Conservation (phyloP, 2,329 filamentous ascomycete genomes). For the Ciborinia camelliae region DNA sequence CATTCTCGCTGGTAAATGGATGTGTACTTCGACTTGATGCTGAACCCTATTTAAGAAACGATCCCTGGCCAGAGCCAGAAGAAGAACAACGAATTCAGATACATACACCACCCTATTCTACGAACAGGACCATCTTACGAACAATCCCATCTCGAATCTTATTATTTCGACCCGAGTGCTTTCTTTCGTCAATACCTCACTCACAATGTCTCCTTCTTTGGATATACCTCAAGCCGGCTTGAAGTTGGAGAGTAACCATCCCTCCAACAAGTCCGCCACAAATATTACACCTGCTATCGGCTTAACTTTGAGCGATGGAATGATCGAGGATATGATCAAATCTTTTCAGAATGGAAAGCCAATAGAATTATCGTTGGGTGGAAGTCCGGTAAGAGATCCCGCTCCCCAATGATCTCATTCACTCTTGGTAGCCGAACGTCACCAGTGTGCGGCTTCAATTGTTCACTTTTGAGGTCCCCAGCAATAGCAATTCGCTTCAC, state of each 20-base stretch:
- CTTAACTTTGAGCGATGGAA: constrained; percentile 53
- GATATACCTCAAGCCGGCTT: constrained; percentile 18
- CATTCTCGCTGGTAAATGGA: constrained; percentile 1
- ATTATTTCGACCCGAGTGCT: background rate
- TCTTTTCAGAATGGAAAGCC: constrained; percentile 55
- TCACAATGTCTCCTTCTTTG: constrained; percentile 15
- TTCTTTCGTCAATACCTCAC: background rate
- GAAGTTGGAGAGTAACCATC: constrained; percentile 13
- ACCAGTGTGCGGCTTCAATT: background rate
- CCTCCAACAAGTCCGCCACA: constrained; percentile 14
- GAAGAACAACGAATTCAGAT: constrained; percentile 3
- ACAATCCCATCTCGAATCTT: background rate
- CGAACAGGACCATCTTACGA: background rate
- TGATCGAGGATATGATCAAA: constrained; percentile 61
- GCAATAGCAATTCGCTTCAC: constrained; percentile 23
- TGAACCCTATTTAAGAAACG: constrained; percentile 13
- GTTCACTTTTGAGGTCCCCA: background rate
- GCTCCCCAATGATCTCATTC: constrained; percentile 15
- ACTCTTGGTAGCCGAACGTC: background rate
- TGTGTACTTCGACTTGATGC: constrained; percentile 19
- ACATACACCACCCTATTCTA: background rate
- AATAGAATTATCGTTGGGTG: constrained; percentile 56
- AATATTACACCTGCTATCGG: constrained; percentile 40
- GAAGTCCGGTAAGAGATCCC: constrained; percentile 53
- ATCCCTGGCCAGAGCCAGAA: constrained; percentile 15